Base-by-base conservation (phyloP, 2,329 filamentous ascomycete genomes). In the Ceratocystiopsis sp. region DNA sequence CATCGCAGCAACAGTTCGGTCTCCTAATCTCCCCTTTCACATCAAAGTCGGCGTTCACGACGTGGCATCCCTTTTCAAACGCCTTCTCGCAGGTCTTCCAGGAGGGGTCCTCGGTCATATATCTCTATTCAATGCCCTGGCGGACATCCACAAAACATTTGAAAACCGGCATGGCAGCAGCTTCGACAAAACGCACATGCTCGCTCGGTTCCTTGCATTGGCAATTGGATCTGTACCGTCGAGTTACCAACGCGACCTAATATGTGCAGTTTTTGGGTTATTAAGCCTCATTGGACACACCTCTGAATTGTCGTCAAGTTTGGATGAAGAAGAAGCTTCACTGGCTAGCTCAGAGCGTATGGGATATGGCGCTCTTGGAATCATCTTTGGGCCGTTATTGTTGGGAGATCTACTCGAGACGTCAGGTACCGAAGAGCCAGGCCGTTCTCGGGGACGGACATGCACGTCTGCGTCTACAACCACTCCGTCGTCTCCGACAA, bases 21-120 rank as follows among this genome's bases (percentile, higher is more conserved):
- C 66, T 41, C 68, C 74, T 7, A 74, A 66, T 36, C 60, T 82
- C 2, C 78, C 78, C 4, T 55, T 59, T 2, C 74, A 80, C 50
- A 73, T 82, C 47, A 65, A 66, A 35, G 70, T 64, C 39, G 66
- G 70, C 8, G 63, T 74, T 4, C 74, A 81, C 47, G 78, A 82
- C 57, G 70, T 82, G 29, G 77, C 77, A 3, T 77, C 75, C 2
- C 67, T 73, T 0, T 80, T 83, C 57, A 82, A 82, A 52, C 69
- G 66, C 13, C 62, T 83, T n/a, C 60, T 83, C 1, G 66, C 68
- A 0, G 71, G 71, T 1, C 55, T 83, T 0, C 76, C 77, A 0
- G 77, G 77, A 0, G 78, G 78, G 0, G 75, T 83, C 36, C 59
- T 83, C 1, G 78, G 78, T 4, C 77, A 74, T 0, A 52, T 79